Evolutionary conservation across 805 yeast genomes (phyloP).

Genomic region (Myxozyma neotropica): DNA sequence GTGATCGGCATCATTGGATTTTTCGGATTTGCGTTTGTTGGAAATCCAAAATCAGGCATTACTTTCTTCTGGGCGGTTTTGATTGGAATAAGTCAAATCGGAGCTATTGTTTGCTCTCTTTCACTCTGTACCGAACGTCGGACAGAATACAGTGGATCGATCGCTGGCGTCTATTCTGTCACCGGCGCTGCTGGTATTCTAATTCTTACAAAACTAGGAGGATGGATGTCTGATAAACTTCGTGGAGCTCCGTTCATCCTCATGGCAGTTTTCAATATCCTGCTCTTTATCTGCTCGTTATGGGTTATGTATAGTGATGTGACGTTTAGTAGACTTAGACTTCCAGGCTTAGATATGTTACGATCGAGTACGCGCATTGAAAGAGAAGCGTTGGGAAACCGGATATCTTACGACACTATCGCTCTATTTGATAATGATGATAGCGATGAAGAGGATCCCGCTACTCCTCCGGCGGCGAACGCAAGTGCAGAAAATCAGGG

Average conservation of each 20-base stretch:
- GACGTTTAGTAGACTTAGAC: conserved; percentile 1
- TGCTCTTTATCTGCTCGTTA: conserved; percentile 25
- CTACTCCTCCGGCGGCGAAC: not conserved
- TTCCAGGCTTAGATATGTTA: conserved; percentile 17
- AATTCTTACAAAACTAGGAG: conserved; percentile 62
- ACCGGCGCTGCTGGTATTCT: conserved; percentile 70
- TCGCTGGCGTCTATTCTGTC: conserved; percentile 69
- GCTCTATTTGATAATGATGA: conserved; percentile 10
- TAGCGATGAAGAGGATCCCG: conserved; percentile 12
- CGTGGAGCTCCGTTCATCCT: conserved; percentile 61
- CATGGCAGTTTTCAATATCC: conserved; percentile 49
- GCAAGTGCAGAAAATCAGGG: too few relatives aligned
- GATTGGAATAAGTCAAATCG: conserved; percentile 64
- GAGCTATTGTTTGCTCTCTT: conserved; percentile 64
- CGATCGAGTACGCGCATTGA: conserved; percentile 11
- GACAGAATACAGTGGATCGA: conserved; percentile 57
- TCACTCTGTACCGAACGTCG: conserved; percentile 56
- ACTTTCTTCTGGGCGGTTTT: conserved; percentile 48
- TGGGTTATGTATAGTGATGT: conserved; percentile 22
- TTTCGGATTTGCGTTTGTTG: conserved; percentile 43
- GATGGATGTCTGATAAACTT: conserved; percentile 54
- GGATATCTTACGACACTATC: conserved; percentile 14
- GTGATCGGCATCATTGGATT: conserved; percentile 51
- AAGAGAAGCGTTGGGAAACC: conserved; percentile 12
- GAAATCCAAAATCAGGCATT: conserved; percentile 44